Evolutionary conservation across 2,329 filamentous ascomycete species (phyloP), one percentile per base, ranked within the genome.

Genomic region (Colletotrichum sp.): DNA sequence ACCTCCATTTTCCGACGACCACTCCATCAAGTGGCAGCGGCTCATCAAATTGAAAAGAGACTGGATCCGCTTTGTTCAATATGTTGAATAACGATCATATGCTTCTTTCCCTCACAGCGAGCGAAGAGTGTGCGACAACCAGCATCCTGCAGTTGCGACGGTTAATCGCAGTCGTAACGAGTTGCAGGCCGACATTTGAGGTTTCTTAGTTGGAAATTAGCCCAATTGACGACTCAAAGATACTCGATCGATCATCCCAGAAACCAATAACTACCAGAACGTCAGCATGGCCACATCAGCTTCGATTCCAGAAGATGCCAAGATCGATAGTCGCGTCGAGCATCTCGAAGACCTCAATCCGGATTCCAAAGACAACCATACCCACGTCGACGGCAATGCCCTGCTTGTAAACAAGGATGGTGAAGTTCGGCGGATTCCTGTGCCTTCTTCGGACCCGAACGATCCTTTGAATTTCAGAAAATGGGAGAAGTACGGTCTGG

Each of bases 391-490:
- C 9, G 76, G 76, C 12, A 76, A 76, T 63, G 76, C 76, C 2
- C 71, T 77, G 7, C 49, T 77, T 8, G 57, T 77, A 32, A 70
- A 77, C 69, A 76, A 75, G 30, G 52, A 76, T 15, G 76, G 78
- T 16, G 62, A 76, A 13, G 62, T 80, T 24, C 75, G 79, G 5
- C 75, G 70, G 16, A 70, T 80, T 6, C 79, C 79, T 3, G 69
- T 80, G 5, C 79, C 79, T 1, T 78, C 77, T 1, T 57, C 76
- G 26, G 72, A 79, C 34, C 79, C 79, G n/a, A 79, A 80, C 49
- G 80, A 82, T 66, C 81, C 81, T 34, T 78, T 82, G 16, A 80
- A 81, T 39, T 79, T 79, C 65, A 60, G 71, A 16, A 36, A 39
- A 55, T 82, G 80, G 80, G 73, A 79, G 59, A 81, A 81, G 62